Conservation (phyloP, 495 filamentous ascomycete species). For the Hyaloscypha bicolor region DNA sequence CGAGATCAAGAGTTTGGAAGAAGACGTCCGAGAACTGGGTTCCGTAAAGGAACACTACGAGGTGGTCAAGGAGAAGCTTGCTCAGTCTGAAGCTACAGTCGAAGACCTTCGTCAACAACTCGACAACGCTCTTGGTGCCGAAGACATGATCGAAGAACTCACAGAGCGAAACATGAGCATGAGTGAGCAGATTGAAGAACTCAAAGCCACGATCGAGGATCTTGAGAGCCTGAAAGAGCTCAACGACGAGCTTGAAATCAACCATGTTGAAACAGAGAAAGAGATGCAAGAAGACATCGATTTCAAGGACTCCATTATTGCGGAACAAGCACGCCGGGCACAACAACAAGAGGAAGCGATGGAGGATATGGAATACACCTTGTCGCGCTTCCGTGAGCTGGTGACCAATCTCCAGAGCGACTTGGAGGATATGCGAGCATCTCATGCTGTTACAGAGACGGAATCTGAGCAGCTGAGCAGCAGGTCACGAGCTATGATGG, state of each 20-base stretch:
- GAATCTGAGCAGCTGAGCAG: slow-evolving; percentile 85
- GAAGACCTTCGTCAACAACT: slow-evolving; percentile 90
- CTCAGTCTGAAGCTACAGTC: slow-evolving; percentile 71
- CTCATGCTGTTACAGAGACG: slow-evolving; percentile 86
- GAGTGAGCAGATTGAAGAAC: slow-evolving; percentile 79
- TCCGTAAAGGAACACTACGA: slow-evolving; percentile 71
- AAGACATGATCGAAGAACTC: slow-evolving; percentile 92
- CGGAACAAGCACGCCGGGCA: slow-evolving; percentile 70
- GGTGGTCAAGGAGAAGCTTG: slow-evolving; percentile 68
- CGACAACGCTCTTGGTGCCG: slow-evolving; percentile 81
- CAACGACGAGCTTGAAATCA: slow-evolving; percentile 90
- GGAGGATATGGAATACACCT: slow-evolving; percentile 86
- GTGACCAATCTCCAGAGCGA: slow-evolving; percentile 85
- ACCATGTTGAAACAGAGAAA: slow-evolving; percentile 88
- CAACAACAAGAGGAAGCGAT: slow-evolving; percentile 71
- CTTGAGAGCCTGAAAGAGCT: slow-evolving; percentile 87
- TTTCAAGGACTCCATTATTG: slow-evolving; percentile 73
- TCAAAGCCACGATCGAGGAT: slow-evolving; percentile 79
- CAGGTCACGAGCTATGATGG: slow-evolving; percentile 90
- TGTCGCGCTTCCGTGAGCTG: slow-evolving; percentile 84
- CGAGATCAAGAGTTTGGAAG: slow-evolving; percentile 76
- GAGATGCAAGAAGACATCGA: slow-evolving; percentile 94
- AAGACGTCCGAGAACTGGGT: slow-evolving; percentile 74
- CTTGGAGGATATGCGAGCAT: slow-evolving; percentile 87
- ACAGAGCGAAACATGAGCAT: slow-evolving; percentile 82